Evolutionary conservation across 345 rosid genomes (phyloP).

Genomic region (Raphanus raphanistrum): DNA sequence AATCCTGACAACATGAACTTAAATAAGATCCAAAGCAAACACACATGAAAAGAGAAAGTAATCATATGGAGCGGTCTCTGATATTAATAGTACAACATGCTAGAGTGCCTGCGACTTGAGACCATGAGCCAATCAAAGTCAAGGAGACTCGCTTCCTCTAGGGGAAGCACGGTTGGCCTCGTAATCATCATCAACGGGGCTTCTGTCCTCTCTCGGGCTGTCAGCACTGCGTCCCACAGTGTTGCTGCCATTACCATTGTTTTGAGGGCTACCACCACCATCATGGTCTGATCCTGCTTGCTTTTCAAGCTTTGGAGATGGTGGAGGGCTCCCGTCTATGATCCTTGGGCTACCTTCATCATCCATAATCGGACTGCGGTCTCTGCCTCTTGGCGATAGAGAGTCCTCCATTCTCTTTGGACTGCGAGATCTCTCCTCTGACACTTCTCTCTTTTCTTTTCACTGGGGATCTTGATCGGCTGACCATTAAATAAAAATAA

Average conservation of each 20-base stretch:
- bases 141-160: slow-evolving; percentile 44
- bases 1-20: neutral
- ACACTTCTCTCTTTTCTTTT: slow-evolving; percentile 56
- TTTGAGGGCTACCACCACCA: slow-evolving; percentile 43
- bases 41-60: slow-evolving; percentile 1
- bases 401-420: slow-evolving; percentile 45
- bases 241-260: slow-evolving; percentile 43
- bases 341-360: slow-evolving; percentile 42
- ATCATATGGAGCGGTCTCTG: slow-evolving; percentile 2
- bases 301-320: slow-evolving; percentile 46
- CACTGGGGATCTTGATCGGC: slow-evolving; percentile 77
- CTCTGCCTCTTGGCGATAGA: slow-evolving; percentile 55
- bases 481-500: slow-evolving; percentile 26
- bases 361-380: slow-evolving; percentile 56
- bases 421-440: slow-evolving; percentile 48
- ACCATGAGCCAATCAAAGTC: slow-evolving; percentile 15
- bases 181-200: slow-evolving; percentile 36
- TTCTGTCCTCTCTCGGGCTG: slow-evolving; percentile 41
- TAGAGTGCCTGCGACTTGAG: neutral
- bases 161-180: slow-evolving; percentile 36
- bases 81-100: slow-evolving; percentile 21
- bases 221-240: slow-evolving; percentile 32
- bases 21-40: slow-evolving; percentile 15
- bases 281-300: slow-evolving; percentile 48
- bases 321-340: slow-evolving; percentile 43